Evolutionary conservation across 495 filamentous ascomycete genomes (phyloP).

Genomic region (Penicillium samsonianum): DNA sequence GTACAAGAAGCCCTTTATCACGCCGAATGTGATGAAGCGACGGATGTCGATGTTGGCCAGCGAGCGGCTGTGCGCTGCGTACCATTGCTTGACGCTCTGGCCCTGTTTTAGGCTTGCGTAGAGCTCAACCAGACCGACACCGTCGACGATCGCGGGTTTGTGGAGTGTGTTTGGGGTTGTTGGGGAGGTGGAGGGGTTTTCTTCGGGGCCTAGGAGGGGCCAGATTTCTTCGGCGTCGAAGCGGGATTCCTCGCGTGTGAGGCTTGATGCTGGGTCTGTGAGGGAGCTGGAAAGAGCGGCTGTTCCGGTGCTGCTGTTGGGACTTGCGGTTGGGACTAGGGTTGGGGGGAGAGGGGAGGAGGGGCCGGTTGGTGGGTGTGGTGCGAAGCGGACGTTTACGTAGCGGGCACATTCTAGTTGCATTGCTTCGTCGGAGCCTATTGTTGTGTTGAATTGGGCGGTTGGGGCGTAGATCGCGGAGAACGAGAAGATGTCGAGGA

Average conservation of each 20-base stretch:
- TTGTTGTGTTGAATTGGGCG: conserved; percentile 68
- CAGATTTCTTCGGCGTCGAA: conserved; percentile 48
- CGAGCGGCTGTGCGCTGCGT: conserved; percentile 65
- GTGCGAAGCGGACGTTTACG: conserved; percentile 56
- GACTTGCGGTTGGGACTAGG: conserved; percentile 13
- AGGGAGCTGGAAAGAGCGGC: conserved; percentile 23
- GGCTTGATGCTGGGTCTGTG: conserved; percentile 21
- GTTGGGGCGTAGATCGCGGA: conserved; percentile 86
- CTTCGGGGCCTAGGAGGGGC: conserved; percentile 38
- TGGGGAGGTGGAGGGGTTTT: conserved; percentile 16
- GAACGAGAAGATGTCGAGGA: conserved; percentile 94
- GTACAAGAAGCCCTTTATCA: conserved; percentile 95
- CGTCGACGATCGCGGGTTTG: conserved; percentile 33
- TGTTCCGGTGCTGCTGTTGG: conserved; percentile 12
- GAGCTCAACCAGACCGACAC: conserved; percentile 54
- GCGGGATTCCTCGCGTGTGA: conserved; percentile 28
- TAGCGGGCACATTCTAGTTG: conserved; percentile 86
- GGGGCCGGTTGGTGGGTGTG: conserved; percentile 32
- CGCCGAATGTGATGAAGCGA: conserved; percentile 89
- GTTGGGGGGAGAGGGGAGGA: conserved; percentile 20
- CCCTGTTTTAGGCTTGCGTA: conserved; percentile 79
- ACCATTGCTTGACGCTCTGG: conserved; percentile 79
- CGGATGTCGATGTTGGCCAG: conserved; percentile 79
- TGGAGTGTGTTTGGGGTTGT: not conserved
- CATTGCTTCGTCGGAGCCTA: conserved; percentile 65